Evolutionary conservation across 305 asterid species (phyloP).

Genomic region (Fraxinus albicans): DNA sequence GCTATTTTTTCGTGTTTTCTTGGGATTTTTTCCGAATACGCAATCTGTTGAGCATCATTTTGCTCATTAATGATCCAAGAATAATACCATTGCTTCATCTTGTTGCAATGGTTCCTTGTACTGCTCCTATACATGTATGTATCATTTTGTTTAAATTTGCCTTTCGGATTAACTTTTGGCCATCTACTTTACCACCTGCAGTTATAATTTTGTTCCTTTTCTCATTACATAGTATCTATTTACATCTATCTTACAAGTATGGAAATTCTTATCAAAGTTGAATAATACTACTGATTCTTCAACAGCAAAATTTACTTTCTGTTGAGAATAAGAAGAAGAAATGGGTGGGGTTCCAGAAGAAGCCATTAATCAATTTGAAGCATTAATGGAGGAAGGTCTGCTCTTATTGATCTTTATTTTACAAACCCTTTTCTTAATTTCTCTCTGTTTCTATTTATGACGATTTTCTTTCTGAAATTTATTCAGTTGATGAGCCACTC

Average conservation of each 20-base stretch:
- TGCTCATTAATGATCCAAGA: conserved; percentile 13
- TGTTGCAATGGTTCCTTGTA: conserved; percentile 4
- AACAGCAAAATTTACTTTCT: no score
- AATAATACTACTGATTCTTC: no score
- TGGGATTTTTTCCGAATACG: background rate
- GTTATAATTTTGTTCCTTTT: background rate
- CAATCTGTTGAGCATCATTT: conserved; percentile 1
- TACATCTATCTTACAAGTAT: background rate
- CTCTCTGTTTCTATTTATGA: background rate
- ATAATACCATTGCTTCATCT: conserved; percentile 26
- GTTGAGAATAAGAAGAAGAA: background rate
- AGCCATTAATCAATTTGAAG: conserved; percentile 54
- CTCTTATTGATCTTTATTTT: conserved; percentile 23
- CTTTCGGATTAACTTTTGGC: background rate
- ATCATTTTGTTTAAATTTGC: background rate
- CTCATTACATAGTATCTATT: background rate
- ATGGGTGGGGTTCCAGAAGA: conserved; percentile 77
- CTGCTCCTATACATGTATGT: background rate
- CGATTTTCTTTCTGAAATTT: conserved; percentile 24
- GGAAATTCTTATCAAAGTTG: conserved; percentile 12
- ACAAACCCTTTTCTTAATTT: conserved; percentile 18
- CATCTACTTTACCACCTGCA: background rate
- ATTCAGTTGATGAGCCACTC: conserved; percentile 62
- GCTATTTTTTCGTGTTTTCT: background rate
- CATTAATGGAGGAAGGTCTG: conserved; percentile 63